Conservation (phyloP, 148 eudicot genomes). For the Chenopodium formosanum region DNA sequence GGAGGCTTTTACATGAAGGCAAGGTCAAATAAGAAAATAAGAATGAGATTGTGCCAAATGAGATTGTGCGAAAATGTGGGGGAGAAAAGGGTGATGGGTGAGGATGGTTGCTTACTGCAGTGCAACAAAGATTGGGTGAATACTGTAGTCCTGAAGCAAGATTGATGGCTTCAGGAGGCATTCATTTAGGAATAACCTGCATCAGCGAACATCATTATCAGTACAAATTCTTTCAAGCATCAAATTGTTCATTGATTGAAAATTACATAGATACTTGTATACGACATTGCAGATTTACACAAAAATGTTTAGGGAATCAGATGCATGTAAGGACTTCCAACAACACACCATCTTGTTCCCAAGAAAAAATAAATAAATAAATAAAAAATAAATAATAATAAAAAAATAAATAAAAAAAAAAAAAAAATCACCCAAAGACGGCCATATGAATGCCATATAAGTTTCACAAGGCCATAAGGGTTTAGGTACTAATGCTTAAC, state of each 20-base stretch:
- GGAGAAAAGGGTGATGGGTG: background rate
- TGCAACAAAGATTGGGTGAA: conserved; percentile 87
- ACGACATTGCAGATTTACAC: background rate
- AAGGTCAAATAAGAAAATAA: no score
- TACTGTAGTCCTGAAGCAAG: conserved; percentile 83
- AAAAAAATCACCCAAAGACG: background rate
- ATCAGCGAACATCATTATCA: conserved; percentile 15
- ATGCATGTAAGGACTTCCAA: background rate
- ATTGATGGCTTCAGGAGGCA: conserved; percentile 91
- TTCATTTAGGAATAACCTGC: conserved; percentile 76
- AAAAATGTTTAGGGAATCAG: background rate
- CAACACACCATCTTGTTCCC: background rate
- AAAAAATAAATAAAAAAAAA: no score
- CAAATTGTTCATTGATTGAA: background rate
- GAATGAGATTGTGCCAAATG: no score
- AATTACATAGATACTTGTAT: background rate
- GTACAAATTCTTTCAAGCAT: background rate
- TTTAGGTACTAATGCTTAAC: background rate
- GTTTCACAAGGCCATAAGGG: no score
- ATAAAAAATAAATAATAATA: no score
- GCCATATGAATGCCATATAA: background rate
- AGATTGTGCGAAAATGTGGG: no score
- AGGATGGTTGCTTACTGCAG: conserved; percentile 62
- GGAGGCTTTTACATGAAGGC: background rate
- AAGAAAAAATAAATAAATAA: no score